Percentiles rank a stretch among this genome's conserved stretches.
These are phyloP conservation scores for Fusarium illudens DNA, from an alignment of 2,329 filamentous ascomycete species.

Conservation along the genomic window DNA sequence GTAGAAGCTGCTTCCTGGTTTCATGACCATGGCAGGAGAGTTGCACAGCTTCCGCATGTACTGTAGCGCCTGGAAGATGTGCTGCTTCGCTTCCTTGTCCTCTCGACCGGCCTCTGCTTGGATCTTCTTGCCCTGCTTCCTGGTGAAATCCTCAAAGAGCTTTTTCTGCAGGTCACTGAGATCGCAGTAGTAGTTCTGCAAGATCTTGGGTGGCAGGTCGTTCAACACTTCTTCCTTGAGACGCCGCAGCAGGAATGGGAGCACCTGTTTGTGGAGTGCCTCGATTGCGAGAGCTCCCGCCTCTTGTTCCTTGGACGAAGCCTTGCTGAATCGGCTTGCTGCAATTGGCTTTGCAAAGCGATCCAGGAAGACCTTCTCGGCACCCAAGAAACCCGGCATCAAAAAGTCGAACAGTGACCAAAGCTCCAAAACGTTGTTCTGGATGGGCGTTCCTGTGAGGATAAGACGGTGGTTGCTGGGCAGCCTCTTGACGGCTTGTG, in stretches of 20 bases:
- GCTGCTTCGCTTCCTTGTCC: constrained; percentile 94
- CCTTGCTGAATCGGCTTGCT: constrained; percentile 93
- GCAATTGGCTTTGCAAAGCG: constrained; percentile 95
- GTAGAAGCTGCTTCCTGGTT: constrained; percentile 90
- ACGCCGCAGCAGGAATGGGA: constrained; percentile 94
- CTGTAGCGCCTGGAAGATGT: constrained; percentile 98
- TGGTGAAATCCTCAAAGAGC: constrained; percentile 95
- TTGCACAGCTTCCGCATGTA: constrained; percentile 99
- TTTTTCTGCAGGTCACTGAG: constrained; percentile 93
- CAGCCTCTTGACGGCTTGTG: constrained; percentile 88
- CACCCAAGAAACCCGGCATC: constrained; percentile 97
- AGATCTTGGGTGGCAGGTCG: constrained; percentile 95
- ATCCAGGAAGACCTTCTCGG: constrained; percentile 94
- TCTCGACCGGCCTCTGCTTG: constrained; percentile 82
- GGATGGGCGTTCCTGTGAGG: constrained; percentile 94
- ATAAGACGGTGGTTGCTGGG: constrained; percentile 94
- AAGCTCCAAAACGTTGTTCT: constrained; percentile 95
- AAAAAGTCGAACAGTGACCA: constrained; percentile 99
- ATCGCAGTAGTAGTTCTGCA: constrained; percentile 99
- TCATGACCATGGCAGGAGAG: constrained; percentile 94
- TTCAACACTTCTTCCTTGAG: constrained; percentile 98
- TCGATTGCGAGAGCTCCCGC: constrained; percentile 95
- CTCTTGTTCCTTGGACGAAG: constrained; percentile 98
- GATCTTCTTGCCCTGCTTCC: constrained; percentile 89
- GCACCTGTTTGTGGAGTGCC: constrained; percentile 96